Evolutionary conservation across 2,329 filamentous ascomycete genomes (phyloP).

Genomic region (Botryotinia calthae): DNA sequence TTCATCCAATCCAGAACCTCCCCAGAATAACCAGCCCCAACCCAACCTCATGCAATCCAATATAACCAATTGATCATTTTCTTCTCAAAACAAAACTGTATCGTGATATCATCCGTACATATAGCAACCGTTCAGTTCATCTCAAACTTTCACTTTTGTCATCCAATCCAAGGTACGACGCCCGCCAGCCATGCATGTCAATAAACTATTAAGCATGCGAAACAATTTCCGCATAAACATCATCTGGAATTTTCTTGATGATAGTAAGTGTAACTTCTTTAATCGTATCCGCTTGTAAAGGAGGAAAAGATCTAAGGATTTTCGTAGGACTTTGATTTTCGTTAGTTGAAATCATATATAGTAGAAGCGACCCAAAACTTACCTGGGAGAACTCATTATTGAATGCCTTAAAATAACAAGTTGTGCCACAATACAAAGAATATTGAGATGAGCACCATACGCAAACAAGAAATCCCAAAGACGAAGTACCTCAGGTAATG

Average conservation of each 20-base stretch:
- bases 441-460: slow-evolving; percentile 91
- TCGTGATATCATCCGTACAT: slow-evolving; percentile 7
- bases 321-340: slow-evolving; percentile 74
- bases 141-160: neutral
- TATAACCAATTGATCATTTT: neutral
- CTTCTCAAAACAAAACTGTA: neutral
- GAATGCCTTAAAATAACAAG: slow-evolving; percentile 83
- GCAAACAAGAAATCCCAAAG: slow-evolving; percentile 98
- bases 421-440: slow-evolving; percentile 94
- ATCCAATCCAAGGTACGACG: neutral
- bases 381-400: slow-evolving; percentile 82
- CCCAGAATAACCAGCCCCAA: neutral
- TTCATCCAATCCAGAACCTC: neutral
- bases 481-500: slow-evolving; percentile 84
- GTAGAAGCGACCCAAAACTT: slow-evolving; percentile 33
- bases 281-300: slow-evolving; percentile 77
- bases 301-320: slow-evolving; percentile 81
- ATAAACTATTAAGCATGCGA: slow-evolving; percentile 68
- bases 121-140: neutral
- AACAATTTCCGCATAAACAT: slow-evolving; percentile 87
- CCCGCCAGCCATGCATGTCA: neutral
- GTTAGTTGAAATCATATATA: slow-evolving; percentile 12
- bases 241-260: slow-evolving; percentile 84
- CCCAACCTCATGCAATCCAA: neutral
- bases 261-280: slow-evolving; percentile 83